Evolutionary conservation across 75 land plant genomes (phyloP).

Genomic region (Selaginella moellendorffii): DNA sequence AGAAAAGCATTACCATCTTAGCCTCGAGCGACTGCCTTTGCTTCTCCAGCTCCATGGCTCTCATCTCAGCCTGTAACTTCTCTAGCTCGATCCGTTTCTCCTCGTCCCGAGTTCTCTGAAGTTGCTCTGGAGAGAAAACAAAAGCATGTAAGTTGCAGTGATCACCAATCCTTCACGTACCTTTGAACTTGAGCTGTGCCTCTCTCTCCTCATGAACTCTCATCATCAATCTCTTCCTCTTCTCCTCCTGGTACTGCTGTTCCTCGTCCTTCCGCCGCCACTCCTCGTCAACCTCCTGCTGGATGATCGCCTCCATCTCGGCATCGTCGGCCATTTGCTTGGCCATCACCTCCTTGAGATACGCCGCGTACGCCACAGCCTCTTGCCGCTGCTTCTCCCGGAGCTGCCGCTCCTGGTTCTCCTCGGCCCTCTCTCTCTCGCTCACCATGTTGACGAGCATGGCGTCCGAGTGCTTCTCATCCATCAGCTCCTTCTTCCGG

Average conservation of each 20-base stretch:
- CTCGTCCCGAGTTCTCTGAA: neutral
- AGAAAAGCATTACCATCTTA: no score
- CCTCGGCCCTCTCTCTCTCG: slow-evolving; percentile 24
- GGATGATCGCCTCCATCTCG: slow-evolving; percentile 16
- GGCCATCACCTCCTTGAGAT: slow-evolving; percentile 15
- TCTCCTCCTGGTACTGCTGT: slow-evolving; percentile 14
- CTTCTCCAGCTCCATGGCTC: neutral
- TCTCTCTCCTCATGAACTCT: slow-evolving; percentile 23
- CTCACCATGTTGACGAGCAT: slow-evolving; percentile 16
- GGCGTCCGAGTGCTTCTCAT: slow-evolving; percentile 16
- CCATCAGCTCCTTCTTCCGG: slow-evolving; percentile 13
- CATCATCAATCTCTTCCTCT: slow-evolving; percentile 17
- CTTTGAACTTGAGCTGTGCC: slow-evolving; percentile 15
- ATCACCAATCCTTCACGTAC: no score
- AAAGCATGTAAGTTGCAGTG: no score
- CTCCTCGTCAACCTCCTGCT: slow-evolving; percentile 24
- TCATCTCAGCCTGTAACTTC: neutral
- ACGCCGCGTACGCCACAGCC: slow-evolving; percentile 23
- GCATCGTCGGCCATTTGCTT: slow-evolving; percentile 20
- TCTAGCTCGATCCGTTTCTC: neutral
- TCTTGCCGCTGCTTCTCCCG: slow-evolving; percentile 23
- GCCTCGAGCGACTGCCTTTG: slow-evolving; percentile 4
- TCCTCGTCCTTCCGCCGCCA: slow-evolving; percentile 18
- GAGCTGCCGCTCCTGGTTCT: slow-evolving; percentile 21
- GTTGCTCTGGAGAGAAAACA: no score